Evolutionary conservation across 176 grass and related monocot species (phyloP), one percentile per base, ranked within the genome.

Genomic region (Puya raimondii): DNA sequence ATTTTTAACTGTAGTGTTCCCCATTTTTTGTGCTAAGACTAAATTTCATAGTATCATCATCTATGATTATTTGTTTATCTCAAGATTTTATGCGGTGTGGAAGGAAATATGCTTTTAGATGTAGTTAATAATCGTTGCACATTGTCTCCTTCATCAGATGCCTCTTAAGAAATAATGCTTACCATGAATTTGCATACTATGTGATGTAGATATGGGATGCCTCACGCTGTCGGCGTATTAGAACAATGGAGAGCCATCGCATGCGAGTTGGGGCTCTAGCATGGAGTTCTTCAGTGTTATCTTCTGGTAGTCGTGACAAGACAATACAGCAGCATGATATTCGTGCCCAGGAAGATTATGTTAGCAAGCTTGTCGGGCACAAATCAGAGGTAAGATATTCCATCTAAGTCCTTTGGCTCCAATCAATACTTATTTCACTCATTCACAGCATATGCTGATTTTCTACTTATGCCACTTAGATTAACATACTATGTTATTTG

Each of bases 291-390:
- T 88, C 95, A 22, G 33, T 99, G 61, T 85, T 99, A 86, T 99
- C 95, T 27, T 99, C 90, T 50, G 90, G 95, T 66, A 99, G 95
- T 76, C 84, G 95, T 0, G 95, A 94, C 72, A 94, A 88, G 75
- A 86, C 49, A 26, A 94, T 99, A 65, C 78, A 93, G 69, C 95
- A 99, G 25, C 70, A 85, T 53, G 95, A 99, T 83, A 92, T 99
- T 23, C 95, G 95, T 67, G 72, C 80, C 51, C 86, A 92, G 50
- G 95, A 88, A 3, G 85, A 99, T 88, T 99, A 85, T 57, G 79
- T 99, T 72, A 94, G 85, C 82, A 99, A 93, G 75, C 82, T 94
- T 78, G 88, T 82, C 1, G 95, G 95, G 15, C 95, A 99, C 77
- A 99, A 94, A 80, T 99, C 95, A 47, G 95, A 99, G 95, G 95